phyloP scores from a whole-genome alignment of 148 eudicot genomes.

The Mesembryanthemum crystallinum region DNA sequence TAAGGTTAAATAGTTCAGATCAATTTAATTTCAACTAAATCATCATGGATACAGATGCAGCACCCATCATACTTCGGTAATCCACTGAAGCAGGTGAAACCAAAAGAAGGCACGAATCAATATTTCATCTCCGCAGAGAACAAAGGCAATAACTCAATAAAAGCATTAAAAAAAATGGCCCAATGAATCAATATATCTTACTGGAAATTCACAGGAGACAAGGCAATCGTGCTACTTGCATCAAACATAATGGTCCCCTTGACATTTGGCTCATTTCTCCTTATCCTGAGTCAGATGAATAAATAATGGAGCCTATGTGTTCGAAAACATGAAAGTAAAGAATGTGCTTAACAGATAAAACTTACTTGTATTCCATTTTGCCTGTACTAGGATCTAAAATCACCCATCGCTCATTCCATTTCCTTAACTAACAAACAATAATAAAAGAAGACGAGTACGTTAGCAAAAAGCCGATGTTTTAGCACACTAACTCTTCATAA shows the following conservation, averaged over 20 bases:
- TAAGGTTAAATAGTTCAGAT: neutral
- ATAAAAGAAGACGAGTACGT: neutral
- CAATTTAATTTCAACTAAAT: neutral
- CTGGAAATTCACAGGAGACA: slow-evolving; percentile 98
- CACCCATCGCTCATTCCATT: slow-evolving; percentile 99
- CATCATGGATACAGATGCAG: slow-evolving; percentile 86
- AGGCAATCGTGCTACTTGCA: slow-evolving; percentile 78
- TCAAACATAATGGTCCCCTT: slow-evolving; percentile 86
- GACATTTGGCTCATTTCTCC: slow-evolving; percentile 88
- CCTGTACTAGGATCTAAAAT: slow-evolving; percentile 96
- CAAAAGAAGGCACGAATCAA: slow-evolving; percentile 28
- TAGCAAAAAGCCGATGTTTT: neutral
- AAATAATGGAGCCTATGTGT: neutral
- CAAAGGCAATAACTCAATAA: slow-evolving; percentile 13
- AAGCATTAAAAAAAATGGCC: neutral
- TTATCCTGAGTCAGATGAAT: slow-evolving; percentile 44
- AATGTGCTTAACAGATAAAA: slow-evolving; percentile 5
- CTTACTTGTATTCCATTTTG: slow-evolving; percentile 98
- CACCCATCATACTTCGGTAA: slow-evolving; percentile 94
- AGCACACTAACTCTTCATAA: neutral
- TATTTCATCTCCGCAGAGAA: slow-evolving; percentile 14
- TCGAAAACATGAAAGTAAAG: neutral
- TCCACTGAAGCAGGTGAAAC: slow-evolving; percentile 57
- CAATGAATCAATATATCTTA: slow-evolving; percentile 38
- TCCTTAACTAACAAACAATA: slow-evolving; percentile 56